phyloP scores from a whole-genome alignment of 1,139 yeast genomes.

The Yamadazyma pseudoaaseri region DNA sequence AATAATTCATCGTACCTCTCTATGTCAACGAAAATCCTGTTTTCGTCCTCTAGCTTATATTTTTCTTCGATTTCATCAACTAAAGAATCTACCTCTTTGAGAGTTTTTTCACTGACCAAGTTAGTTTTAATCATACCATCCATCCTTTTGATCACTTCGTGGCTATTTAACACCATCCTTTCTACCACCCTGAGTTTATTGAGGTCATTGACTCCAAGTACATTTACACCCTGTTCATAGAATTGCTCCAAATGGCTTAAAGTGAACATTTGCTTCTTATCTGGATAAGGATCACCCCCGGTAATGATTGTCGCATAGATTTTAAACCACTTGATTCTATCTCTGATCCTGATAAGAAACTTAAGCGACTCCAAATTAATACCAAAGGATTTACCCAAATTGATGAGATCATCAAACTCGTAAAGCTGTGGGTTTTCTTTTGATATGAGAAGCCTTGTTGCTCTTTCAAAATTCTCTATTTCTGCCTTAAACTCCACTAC shows the following conservation, averaged over 20 bases:
- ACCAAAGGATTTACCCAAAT: conserved; percentile 60
- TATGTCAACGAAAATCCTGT: conserved; percentile 14
- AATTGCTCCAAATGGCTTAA: conserved; percentile 36
- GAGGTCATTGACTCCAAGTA: conserved; percentile 30
- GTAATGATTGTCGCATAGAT: conserved; percentile 30
- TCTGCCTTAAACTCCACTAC: conserved; percentile 53
- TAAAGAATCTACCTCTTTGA: conserved; percentile 12
- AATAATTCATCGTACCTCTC: conserved; percentile 13
- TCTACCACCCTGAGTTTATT: conserved; percentile 22
- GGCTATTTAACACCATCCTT: conserved; percentile 28
- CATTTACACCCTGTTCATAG: conserved; percentile 38
- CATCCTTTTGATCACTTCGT: conserved; percentile 28
- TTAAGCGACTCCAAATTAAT: conserved; percentile 51
- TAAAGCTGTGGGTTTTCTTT: conserved; percentile 25
- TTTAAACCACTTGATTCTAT: conserved; percentile 50
- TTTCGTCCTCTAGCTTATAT: conserved; percentile 10
- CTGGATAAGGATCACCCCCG: conserved; percentile 43
- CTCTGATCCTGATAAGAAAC: conserved; percentile 48
- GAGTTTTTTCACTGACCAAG: conserved; percentile 5
- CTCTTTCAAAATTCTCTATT: conserved; percentile 52
- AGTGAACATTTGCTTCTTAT: conserved; percentile 34
- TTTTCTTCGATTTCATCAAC: conserved; percentile 15
- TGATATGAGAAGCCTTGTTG: conserved; percentile 39
- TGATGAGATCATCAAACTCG: conserved; percentile 48
- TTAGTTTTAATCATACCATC: conserved; percentile 18